Base-by-base conservation (phyloP, 2,329 filamentous ascomycete species). In the Stagonosporopsis rhizophila region DNA sequence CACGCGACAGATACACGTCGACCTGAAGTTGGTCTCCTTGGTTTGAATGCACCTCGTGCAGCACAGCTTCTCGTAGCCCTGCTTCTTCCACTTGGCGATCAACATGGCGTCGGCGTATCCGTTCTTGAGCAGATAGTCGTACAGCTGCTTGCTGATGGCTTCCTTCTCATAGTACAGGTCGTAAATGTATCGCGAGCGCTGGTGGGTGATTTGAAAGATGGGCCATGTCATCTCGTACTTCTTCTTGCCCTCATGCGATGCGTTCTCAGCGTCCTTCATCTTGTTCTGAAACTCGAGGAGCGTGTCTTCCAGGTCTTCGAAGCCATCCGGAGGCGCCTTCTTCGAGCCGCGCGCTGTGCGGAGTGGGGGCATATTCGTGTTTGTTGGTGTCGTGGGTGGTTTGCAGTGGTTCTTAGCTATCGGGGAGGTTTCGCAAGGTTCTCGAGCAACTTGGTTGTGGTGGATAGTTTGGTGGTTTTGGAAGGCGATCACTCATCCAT, bases 31-130 rank as follows among this genome's bases (percentile, higher is more conserved):
- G 27, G 95, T 99, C 82, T 99, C 95, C 78, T 98, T 98, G n/a
- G 95, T 97, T 78, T 99, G 95, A 53, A 99, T 94, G 77, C 95
- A 99, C 60, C 93, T 87, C 52, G 97, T 82, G 76, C 95, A 99
- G 78, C 95, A 99, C 39, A 99, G 80, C 90, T 98, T 97, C 78
- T 99, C 95, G 72, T 99, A 99, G 15, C 95, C 95, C 71, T 96
- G 90, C 81, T 99, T 99, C 86, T 99, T 99, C 95, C 95, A 99
- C 81, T 99, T 99, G 14, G 95, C 95, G 73, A 99, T 98, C 72
- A 99, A 81, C 81, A 93, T 95, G 41, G 91, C 87, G 78, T 99
- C 95, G 5, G 93, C 95, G 75, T 99, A 98, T 45, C 89, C 88
- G 74, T 99, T 97, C 85, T 99, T 99, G 58, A 99, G 81, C 62